Evolutionary conservation across 1,139 yeast species (phyloP).

Genomic region (Hemisphaericaspora subhashii): DNA sequence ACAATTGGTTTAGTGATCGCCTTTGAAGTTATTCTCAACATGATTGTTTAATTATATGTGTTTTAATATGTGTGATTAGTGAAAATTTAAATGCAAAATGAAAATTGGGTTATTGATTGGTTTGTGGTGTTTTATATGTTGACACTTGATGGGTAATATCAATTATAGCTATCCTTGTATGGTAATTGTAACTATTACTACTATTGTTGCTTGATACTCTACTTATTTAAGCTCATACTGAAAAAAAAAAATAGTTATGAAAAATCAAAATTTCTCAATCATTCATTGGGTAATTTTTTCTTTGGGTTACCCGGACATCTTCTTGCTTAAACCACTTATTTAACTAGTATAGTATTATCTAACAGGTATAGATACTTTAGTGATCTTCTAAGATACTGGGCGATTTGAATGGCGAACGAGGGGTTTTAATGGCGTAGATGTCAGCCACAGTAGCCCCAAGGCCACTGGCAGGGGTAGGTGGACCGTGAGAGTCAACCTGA

Average conservation of each 20-base stretch:
- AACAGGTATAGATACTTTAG: too few species aligned
- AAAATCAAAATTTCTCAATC: constrained; percentile 10
- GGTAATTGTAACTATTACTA: background rate
- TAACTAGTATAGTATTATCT: too few species aligned
- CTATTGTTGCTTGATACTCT: background rate
- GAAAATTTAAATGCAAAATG: too few species aligned
- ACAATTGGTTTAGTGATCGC: background rate
- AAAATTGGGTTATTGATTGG: too few species aligned
- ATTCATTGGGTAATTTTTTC: constrained; percentile 8
- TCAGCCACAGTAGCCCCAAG: too few species aligned
- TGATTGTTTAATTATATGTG: constrained; percentile 1
- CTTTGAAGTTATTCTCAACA: constrained; percentile 7
- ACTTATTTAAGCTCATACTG: background rate
- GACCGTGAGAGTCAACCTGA: too few species aligned
- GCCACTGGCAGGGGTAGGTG: too few species aligned
- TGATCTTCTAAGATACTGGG: too few species aligned
- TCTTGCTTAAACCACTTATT: too few species aligned
- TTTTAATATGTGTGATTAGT: background rate
- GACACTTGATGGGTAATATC: background rate
- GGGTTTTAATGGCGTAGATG: too few species aligned
- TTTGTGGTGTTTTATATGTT: background rate
- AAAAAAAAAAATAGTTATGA: constrained; percentile 2
- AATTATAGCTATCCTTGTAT: background rate
- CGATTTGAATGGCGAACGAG: too few species aligned
- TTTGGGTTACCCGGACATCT: constrained; percentile 8